Evolutionary conservation across 139 green algal genomes (phyloP), one percentile per base, ranked within the genome.

Genomic region (Haematococcus lacustris): DNA sequence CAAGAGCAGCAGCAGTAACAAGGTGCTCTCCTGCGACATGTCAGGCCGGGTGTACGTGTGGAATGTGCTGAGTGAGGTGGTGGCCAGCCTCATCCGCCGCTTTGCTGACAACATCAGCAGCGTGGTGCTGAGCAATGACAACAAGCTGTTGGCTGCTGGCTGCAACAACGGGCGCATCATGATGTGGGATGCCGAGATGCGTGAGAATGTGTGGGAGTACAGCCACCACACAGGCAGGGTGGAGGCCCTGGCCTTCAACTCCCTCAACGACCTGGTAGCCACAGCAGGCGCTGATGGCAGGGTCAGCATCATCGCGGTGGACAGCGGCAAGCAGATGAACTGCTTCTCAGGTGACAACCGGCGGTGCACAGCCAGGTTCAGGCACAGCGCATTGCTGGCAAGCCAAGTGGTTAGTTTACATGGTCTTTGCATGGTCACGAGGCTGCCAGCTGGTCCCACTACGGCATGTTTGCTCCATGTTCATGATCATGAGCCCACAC

Each of bases 151-250:
- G 38, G 51, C 43, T 6, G 51, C 73, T 66, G 71, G 76, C 51
- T 73, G 68, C 77, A 78, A 73, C 71, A 82, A 75, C 62, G 75
- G 75, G 3, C 69, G 75, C 37, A 75, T 85, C 33, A 85, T 85
- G 79, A 65, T 85, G 71, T 85, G 79, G 79, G 79, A 85, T 47
- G 69, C 77, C 6, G 71, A 77, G 61, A 33, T 41, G 51, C 67
- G 79, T 1, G 75, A 81, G 63, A 76, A 71, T 51, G 60, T 85
- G 41, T 85, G 79, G 79, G 79, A 85, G 68, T 78, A 81, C 72
- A 75, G 72, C 34, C 75, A 81, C 75, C 79, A 85, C 72, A 77
- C 74, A 26, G 78, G 78, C 0, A 23, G 64, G 32, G 79, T 85
- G 38, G 79, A 85, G 75, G 68, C 65, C 23, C 35, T 79, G 17